A percentile compares a stretch with the other conserved stretches of the same genome.
phyloP scores from a whole-genome alignment of 106 monocot species.

The Dendrobium huoshanense region DNA sequence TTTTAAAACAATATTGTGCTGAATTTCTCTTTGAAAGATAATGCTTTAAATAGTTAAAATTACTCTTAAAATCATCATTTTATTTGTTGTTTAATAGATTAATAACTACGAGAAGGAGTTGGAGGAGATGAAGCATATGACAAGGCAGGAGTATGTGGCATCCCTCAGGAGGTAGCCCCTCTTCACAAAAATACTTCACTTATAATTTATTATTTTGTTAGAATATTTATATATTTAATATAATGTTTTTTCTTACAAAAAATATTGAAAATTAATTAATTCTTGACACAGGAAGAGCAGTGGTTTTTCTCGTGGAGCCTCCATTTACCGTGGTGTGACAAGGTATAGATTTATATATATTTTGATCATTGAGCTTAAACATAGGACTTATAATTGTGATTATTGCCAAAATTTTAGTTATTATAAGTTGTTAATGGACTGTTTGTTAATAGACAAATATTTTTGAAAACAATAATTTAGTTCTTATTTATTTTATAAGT shows the following conservation, averaged over 20 bases:
- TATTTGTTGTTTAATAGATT: conserved; percentile 31
- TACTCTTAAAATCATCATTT: neutral
- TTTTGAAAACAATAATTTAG: too few relatives aligned
- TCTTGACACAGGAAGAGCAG: conserved; percentile 75
- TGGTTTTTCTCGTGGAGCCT: conserved; percentile 96
- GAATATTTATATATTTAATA: too few relatives aligned
- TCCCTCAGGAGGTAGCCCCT: conserved; percentile 70
- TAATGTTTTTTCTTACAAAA: neutral
- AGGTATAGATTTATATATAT: conserved; percentile 39
- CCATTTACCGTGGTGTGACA: conserved; percentile 92
- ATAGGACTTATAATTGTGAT: too few relatives aligned
- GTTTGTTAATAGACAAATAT: too few relatives aligned
- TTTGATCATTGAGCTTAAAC: too few relatives aligned
- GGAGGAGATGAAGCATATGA: conserved; percentile 99
- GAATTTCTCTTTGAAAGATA: neutral
- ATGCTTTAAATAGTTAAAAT: neutral
- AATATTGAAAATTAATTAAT: neutral
- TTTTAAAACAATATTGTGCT: neutral
- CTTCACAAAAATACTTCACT: neutral
- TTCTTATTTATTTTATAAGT: too few relatives aligned
- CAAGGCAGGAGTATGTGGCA: conserved; percentile 94
- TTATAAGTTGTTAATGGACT: too few relatives aligned
- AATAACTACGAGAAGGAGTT: conserved; percentile 90
- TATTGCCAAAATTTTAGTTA: too few relatives aligned
- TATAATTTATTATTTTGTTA: too few relatives aligned